Evolutionary conservation across 164 flowering plant species (phyloP).

Genomic region (Santalum album): DNA sequence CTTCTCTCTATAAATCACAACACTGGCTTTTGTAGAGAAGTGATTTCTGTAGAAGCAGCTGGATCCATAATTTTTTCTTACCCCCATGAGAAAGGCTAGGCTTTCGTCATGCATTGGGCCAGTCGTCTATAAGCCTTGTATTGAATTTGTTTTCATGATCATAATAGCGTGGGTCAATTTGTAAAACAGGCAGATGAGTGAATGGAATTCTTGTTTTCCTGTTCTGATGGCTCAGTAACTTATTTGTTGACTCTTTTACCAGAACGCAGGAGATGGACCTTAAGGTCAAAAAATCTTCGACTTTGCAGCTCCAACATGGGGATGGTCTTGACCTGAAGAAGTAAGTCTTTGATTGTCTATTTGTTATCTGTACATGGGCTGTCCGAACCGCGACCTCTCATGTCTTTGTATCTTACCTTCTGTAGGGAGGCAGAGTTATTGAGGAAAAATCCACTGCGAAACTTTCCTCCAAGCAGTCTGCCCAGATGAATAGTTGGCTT

Average conservation of each 20-base stretch:
- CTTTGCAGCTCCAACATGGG: conserved; percentile 39
- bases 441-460: conserved; percentile 72
- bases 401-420: background rate
- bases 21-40: no score
- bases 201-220: background rate
- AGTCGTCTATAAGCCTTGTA: no score
- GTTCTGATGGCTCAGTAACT: background rate
- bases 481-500: conserved; percentile 42
- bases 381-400: background rate
- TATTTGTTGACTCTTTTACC: conserved; percentile 4
- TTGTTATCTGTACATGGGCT: background rate
- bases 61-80: no score
- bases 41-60: no score
- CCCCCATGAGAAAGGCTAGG: no score
- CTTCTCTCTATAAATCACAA: no score
- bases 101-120: no score
- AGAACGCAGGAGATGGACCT: conserved; percentile 19
- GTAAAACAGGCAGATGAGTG: no score
- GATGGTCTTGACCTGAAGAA: conserved; percentile 46
- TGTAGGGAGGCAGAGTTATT: conserved; percentile 75
- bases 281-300: conserved; percentile 29
- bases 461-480: conserved; percentile 67
- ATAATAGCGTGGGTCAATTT: no score
- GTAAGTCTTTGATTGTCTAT: conserved; percentile 25
- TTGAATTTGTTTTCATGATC: no score